Evolutionary conservation across 225 moss, liverwort and hornwort species (phyloP).

Genomic region (Asterella californica): DNA sequence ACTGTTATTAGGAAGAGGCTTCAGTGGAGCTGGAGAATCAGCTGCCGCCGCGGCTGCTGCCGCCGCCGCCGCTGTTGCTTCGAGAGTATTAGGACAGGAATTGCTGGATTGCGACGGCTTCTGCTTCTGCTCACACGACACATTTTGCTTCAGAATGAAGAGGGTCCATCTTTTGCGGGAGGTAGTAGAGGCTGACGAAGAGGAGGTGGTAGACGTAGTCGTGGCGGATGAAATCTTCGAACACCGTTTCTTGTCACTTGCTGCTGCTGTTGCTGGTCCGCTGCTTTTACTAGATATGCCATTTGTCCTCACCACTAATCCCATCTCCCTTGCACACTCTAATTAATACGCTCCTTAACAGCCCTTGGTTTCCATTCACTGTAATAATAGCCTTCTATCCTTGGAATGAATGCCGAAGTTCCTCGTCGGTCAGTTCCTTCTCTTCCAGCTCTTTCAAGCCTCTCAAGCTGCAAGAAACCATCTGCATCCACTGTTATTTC

Average conservation of each 20-base stretch:
- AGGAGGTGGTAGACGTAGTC: neutral
- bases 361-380: neutral
- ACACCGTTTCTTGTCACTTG: slow-evolving; percentile 1
- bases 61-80: neutral
- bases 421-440: neutral
- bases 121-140: slow-evolving; percentile 11
- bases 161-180: slow-evolving; percentile 42
- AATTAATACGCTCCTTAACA: neutral
- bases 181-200: slow-evolving; percentile 8
- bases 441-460: neutral
- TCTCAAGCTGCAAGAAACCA: neutral
- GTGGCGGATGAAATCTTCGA: slow-evolving; percentile 5
- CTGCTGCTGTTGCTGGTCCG: neutral
- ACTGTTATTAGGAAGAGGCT: slow-evolving; percentile 5
- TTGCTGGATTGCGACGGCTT: neutral
- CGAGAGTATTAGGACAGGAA: neutral
- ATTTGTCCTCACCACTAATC: slow-evolving; percentile 22
- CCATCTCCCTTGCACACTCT: slow-evolving; percentile 8
- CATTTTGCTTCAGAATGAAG: slow-evolving; percentile 41
- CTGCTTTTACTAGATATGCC: slow-evolving; percentile 4
- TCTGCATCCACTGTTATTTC: neutral
- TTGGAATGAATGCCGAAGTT: neutral
- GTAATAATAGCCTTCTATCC: neutral
- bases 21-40: slow-evolving; percentile 4
- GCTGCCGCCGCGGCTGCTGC: neutral